phyloP scores from a whole-genome alignment of 2,329 filamentous ascomycete species.

The Diplodia seriata region DNA sequence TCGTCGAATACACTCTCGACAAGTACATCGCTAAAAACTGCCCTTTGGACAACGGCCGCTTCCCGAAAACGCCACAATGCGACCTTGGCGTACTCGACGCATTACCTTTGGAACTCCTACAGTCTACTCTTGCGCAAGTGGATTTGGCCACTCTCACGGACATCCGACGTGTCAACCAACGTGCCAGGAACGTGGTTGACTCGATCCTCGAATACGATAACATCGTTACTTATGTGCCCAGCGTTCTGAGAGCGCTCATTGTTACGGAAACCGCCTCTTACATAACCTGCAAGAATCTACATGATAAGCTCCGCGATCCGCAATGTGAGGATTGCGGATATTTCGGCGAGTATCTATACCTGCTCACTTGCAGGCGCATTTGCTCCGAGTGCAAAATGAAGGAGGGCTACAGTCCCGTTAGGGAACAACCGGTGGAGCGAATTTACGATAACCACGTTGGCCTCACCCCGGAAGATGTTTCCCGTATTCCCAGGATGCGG shows the following conservation, averaged over 20 bases:
- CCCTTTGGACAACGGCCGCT: conserved; percentile 22
- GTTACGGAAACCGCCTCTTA: conserved; percentile 43
- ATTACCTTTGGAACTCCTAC: conserved; percentile 34
- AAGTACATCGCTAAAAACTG: background rate
- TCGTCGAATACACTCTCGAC: background rate
- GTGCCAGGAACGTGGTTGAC: conserved; percentile 48
- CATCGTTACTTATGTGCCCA: conserved; percentile 44
- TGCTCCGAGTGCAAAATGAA: conserved; percentile 39
- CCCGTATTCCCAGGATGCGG: background rate
- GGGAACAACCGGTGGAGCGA: background rate
- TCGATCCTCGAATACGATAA: conserved; percentile 46
- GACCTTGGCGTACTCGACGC: conserved; percentile 31
- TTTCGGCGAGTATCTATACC: conserved; percentile 51
- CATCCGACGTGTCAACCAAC: conserved; percentile 48
- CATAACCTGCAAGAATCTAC: conserved; percentile 45
- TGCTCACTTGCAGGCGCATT: conserved; percentile 49
- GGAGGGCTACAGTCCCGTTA: background rate
- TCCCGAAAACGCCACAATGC: conserved; percentile 18
- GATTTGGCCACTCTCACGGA: conserved; percentile 45
- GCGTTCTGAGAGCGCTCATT: conserved; percentile 45
- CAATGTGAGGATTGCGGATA: conserved; percentile 47
- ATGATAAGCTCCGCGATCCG: conserved; percentile 42
- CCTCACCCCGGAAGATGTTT: background rate
- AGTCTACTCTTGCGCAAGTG: conserved; percentile 33
- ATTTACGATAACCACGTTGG: background rate